Base-by-base conservation (phyloP, 495 filamentous ascomycete genomes). In the Clohesyomyces aquaticus region DNA sequence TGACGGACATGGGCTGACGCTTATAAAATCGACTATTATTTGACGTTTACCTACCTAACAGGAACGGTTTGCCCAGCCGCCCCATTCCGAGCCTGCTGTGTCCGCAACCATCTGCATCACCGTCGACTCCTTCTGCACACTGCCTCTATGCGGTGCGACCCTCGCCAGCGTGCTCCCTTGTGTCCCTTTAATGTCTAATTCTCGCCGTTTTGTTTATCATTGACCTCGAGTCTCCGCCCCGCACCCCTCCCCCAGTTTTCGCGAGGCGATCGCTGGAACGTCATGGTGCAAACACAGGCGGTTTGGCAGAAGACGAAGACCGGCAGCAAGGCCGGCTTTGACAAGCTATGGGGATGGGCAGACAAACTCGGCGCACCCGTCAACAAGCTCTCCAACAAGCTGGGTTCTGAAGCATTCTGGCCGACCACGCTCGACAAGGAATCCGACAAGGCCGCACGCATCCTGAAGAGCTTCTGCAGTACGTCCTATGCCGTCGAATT, bases 391-490 rank as follows among this genome's bases (percentile, higher is more conserved):
- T 87, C 85, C 12, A 89, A 92, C 74, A 85, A 83, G 61, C 77
- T 93, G 11, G 89, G 89, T 49, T 81, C 83, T 25, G 90, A 94
- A 71, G 87, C 65, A n/a, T 69, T 92, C 72, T 91, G 89, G 89
- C 90, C 90, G 12, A 90, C 87, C 61, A 85, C 80, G 14, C 78
- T 93, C 59, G 90, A 93, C 65, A 88, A 87, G 67, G 90, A 94
- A 77, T 84, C 83, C 74, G 88, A 92, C 74, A 93, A 94, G 75
- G 89, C 88, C 4, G 90, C 90, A 41, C 81, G 90, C 10, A 93
- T 94, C 45, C 71, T 94, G 32, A 81, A 85, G 68, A 88, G 85
- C 63, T 94, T 93, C 73, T 92, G 89, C 77, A 89, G 82, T 83
- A 73, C 55, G 78, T 75, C 41, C 11, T 43, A 43, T 10, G 1